Conservation (phyloP, 192 early-diverging fungal species). For the Backusella circina region DNA sequence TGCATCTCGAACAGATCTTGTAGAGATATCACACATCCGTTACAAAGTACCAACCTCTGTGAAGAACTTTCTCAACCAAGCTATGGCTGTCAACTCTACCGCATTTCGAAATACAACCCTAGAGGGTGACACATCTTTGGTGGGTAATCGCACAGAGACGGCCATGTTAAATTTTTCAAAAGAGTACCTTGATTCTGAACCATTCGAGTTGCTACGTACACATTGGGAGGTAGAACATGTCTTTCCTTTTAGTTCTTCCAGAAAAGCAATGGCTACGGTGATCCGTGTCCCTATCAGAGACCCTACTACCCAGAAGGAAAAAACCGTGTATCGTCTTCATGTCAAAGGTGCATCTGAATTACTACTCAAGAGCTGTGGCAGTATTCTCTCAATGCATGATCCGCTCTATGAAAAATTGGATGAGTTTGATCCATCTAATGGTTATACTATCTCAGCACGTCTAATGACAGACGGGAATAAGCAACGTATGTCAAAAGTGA, state of each 20-base stretch:
- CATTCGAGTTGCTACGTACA: slow-evolving; percentile 62
- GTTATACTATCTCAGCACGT: slow-evolving; percentile 18
- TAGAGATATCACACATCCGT: slow-evolving; percentile 47
- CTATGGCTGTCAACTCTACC: slow-evolving; percentile 81
- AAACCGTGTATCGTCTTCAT: slow-evolving; percentile 62
- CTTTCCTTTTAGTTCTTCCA: slow-evolving; percentile 87
- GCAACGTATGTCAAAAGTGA: slow-evolving; percentile 41
- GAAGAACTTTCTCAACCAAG: slow-evolving; percentile 58
- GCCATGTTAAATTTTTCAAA: slow-evolving; percentile 85
- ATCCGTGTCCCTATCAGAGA: slow-evolving; percentile 52
- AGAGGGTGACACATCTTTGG: slow-evolving; percentile 51
- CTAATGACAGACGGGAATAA: slow-evolving; percentile 34
- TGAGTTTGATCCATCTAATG: slow-evolving; percentile 21
- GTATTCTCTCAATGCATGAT: slow-evolving; percentile 44
- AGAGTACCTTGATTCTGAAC: slow-evolving; percentile 51
- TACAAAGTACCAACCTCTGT: slow-evolving; percentile 38
- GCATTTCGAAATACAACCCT: slow-evolving; percentile 56
- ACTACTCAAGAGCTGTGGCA: slow-evolving; percentile 62
- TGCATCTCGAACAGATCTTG: slow-evolving; percentile 30
- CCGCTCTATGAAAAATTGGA: slow-evolving; percentile 12
- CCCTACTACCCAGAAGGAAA: slow-evolving; percentile 15
- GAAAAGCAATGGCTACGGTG: slow-evolving; percentile 90
- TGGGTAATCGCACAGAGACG: slow-evolving; percentile 94
- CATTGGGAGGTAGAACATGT: slow-evolving; percentile 60
- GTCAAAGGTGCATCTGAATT: slow-evolving; percentile 95